Conservation (phyloP, 306 rosid species). For the Lablab purpureus region DNA sequence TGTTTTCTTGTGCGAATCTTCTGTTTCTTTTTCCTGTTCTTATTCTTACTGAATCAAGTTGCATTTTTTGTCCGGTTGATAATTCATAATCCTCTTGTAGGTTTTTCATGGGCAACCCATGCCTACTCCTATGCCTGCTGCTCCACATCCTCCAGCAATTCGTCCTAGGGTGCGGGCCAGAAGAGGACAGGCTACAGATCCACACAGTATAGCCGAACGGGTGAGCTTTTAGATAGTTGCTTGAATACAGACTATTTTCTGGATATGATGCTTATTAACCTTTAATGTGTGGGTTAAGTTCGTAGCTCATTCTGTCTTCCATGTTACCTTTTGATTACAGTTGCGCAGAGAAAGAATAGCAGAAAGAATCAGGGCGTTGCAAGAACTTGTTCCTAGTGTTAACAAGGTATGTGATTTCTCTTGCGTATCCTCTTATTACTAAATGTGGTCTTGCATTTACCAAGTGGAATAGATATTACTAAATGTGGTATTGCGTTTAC, state of each 20-base stretch:
- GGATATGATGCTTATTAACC: conserved; percentile 18
- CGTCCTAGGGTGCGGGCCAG: conserved; percentile 98
- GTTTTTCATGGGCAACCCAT: conserved; percentile 88
- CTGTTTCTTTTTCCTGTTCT: not conserved
- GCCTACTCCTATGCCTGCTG: conserved; percentile 62
- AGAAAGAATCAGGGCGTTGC: conserved; percentile 96
- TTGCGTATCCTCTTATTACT: conserved; percentile 32
- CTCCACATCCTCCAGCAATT: conserved; percentile 93
- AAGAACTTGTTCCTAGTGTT: conserved; percentile 95
- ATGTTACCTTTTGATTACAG: conserved; percentile 55
- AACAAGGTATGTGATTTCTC: conserved; percentile 69
- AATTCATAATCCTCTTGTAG: conserved; percentile 53
- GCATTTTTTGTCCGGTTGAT: conserved; percentile 13
- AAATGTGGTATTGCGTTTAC: conserved; percentile 33
- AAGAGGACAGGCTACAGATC: conserved; percentile 99
- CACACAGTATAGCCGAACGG: conserved; percentile 99
- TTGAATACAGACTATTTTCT: conserved; percentile 18
- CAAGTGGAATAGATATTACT: conserved; percentile 22
- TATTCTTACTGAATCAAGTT: conserved; percentile 1
- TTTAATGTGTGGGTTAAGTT: conserved; percentile 3
- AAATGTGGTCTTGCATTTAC: conserved; percentile 33
- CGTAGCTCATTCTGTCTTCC: conserved; percentile 3
- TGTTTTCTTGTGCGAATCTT: conserved; percentile 13
- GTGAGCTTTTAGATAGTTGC: conserved; percentile 58
- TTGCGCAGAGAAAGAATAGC: conserved; percentile 99